A percentile compares a stretch with the other conserved stretches of the same genome.
phyloP scores from a whole-genome alignment of 768 basidiomycete genomes.

The Suillus subalutaceus region DNA sequence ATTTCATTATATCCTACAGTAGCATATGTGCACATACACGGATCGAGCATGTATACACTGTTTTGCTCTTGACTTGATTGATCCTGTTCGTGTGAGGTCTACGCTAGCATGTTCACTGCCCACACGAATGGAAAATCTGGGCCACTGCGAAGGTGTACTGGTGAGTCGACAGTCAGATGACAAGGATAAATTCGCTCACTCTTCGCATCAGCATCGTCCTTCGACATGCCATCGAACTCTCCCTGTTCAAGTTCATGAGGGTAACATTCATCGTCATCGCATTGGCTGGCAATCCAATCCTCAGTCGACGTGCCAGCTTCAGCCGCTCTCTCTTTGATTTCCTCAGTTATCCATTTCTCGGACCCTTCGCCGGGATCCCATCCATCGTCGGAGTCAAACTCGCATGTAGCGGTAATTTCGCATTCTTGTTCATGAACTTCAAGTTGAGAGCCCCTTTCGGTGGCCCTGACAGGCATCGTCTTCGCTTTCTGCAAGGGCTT shows the following conservation, averaged over 20 bases:
- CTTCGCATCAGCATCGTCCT: constrained; percentile 1
- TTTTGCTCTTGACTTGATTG: not conserved
- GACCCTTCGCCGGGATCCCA: not conserved
- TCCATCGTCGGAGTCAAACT: not conserved
- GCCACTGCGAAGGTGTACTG: not conserved
- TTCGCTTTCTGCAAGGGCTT: not conserved
- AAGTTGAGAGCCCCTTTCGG: not conserved
- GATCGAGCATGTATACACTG: not conserved
- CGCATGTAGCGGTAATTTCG: not conserved
- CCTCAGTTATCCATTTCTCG: not conserved
- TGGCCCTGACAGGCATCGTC: not conserved
- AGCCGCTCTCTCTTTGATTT: not conserved
- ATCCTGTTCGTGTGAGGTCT: too few relatives aligned
- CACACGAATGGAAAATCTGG: not conserved
- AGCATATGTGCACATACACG: not conserved
- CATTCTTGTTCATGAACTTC: not conserved
- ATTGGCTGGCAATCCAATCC: not conserved
- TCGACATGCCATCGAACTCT: not conserved
- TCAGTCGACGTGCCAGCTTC: not conserved
- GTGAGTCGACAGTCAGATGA: not conserved
- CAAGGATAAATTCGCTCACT: not conserved
- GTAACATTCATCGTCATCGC: not conserved
- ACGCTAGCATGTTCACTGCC: not conserved
- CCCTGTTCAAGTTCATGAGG: not conserved
- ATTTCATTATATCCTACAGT: not conserved